Evolutionary conservation across 2,329 filamentous ascomycete species (phyloP).

Genomic region (Amauroascus niger): DNA sequence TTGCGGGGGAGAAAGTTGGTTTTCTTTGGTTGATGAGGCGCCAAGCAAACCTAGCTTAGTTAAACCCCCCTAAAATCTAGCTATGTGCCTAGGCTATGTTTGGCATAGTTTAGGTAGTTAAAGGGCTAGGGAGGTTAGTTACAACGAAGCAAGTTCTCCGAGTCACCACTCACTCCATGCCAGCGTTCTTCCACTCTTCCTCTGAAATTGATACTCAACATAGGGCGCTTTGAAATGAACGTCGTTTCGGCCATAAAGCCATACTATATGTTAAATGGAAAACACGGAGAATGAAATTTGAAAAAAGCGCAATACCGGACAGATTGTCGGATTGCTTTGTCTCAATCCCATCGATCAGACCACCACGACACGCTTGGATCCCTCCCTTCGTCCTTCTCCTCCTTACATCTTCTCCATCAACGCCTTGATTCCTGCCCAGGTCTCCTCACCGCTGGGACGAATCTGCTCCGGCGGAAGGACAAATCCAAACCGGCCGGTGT

Average conservation of each 20-base stretch:
- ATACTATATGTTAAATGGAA: too few relatives aligned
- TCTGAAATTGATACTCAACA: too few relatives aligned
- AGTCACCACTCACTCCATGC: too few relatives aligned
- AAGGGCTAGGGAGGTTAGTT: too few relatives aligned
- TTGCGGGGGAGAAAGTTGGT: not conserved
- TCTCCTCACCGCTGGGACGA: conserved; percentile 39
- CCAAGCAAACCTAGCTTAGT: too few relatives aligned
- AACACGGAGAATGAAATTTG: too few relatives aligned
- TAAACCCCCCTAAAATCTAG: not conserved
- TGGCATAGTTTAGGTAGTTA: too few relatives aligned
- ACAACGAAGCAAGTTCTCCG: too few relatives aligned
- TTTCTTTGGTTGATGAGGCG: not conserved
- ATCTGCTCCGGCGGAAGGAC: conserved; percentile 43
- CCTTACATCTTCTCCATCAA: conserved; percentile 9
- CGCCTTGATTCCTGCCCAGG: conserved; percentile 34
- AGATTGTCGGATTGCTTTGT: not conserved
- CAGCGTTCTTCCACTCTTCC: too few relatives aligned
- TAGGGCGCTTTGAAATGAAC: not conserved
- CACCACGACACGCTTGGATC: not conserved
- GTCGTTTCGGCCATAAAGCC: not conserved
- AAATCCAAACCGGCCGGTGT: conserved; percentile 42
- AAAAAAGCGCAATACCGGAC: too few relatives aligned
- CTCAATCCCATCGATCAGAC: not conserved
- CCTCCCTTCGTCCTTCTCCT: not conserved
- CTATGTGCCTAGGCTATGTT: too few relatives aligned